A percentile compares a stretch with the other conserved stretches of the same genome.
phyloP scores from a whole-genome alignment of 2,329 filamentous ascomycete genomes.

The Reticulascus tulasneorum region DNA sequence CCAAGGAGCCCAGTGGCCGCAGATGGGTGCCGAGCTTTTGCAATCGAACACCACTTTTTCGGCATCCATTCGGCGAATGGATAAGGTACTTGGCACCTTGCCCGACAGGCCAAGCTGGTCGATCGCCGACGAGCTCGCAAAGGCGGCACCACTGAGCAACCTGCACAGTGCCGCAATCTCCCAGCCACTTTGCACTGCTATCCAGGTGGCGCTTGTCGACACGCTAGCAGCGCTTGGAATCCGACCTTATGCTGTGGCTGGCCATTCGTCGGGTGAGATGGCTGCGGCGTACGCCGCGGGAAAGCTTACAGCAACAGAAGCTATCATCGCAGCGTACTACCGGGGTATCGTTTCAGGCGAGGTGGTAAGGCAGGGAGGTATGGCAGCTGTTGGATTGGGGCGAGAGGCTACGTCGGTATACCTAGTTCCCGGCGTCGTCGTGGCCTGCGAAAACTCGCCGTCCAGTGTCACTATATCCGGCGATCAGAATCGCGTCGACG shows the following conservation, averaged over 20 bases:
- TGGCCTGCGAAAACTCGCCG: conserved; percentile 21
- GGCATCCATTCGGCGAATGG: conserved; percentile 12
- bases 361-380: conserved; percentile 20
- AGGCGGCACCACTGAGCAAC: background rate
- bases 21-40: conserved; percentile 22
- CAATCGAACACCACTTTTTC: conserved; percentile 1
- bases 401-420: conserved; percentile 2
- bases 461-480: conserved; percentile 21
- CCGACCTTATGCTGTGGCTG: conserved; percentile 30
- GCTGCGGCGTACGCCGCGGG: conserved; percentile 22
- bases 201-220: conserved; percentile 32
- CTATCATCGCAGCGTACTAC: conserved; percentile 35
- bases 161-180: conserved; percentile 15
- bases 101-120: conserved; percentile 16
- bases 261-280: conserved; percentile 29
- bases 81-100: conserved; percentile 3
- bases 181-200: conserved; percentile 25
- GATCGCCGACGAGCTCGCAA: conserved; percentile 17
- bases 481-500: conserved; percentile 11
- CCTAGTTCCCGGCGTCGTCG: conserved; percentile 7
- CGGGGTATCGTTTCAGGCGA: conserved; percentile 26
- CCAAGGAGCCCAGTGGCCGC: conserved; percentile 30
- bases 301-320: conserved; percentile 26
- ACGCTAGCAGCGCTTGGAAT: conserved; percentile 26
- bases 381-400: conserved; percentile 30